phyloP scores from a whole-genome alignment of 169 alveolate genomes.

The Theileria luwenshuni region DNA sequence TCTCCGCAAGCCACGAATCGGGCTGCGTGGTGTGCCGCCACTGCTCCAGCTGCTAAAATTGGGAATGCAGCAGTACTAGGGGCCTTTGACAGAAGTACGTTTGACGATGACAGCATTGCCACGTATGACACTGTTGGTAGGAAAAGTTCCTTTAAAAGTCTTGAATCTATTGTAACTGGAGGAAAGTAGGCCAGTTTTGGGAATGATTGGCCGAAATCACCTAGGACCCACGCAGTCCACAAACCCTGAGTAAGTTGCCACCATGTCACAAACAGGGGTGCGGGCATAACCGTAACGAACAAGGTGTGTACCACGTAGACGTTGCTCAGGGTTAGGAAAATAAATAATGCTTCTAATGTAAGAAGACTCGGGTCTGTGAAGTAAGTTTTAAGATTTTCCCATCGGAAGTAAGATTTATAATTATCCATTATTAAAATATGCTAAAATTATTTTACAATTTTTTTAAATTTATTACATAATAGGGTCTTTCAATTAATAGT shows the following conservation, averaged over 20 bases:
- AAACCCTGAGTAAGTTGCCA: slow-evolving; percentile 91
- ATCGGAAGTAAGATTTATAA: slow-evolving; percentile 31
- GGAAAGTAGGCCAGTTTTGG: slow-evolving; percentile 87
- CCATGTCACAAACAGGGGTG: slow-evolving; percentile 90
- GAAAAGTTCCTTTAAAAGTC: slow-evolving; percentile 76
- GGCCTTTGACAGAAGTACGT: slow-evolving; percentile 84
- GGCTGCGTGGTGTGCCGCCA: slow-evolving; percentile 90
- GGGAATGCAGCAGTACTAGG: slow-evolving; percentile 91
- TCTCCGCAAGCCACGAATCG: slow-evolving; percentile 92
- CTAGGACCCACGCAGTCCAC: slow-evolving; percentile 89
- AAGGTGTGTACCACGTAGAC: slow-evolving; percentile 89
- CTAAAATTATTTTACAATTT: slow-evolving; percentile 3
- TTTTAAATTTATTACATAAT: slow-evolving; percentile 8
- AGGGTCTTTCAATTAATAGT: not conserved
- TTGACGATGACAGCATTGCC: slow-evolving; percentile 87
- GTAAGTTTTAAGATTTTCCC: slow-evolving; percentile 83
- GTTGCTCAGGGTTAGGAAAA: slow-evolving; percentile 85
- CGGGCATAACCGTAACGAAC: slow-evolving; percentile 87
- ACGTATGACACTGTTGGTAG: slow-evolving; percentile 87
- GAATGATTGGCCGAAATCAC: slow-evolving; percentile 85
- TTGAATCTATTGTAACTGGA: slow-evolving; percentile 77
- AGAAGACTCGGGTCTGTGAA: slow-evolving; percentile 84
- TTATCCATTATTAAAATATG: slow-evolving; percentile 9
- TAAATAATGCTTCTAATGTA: slow-evolving; percentile 85
- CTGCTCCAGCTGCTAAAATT: slow-evolving; percentile 89